phyloP scores from a whole-genome alignment of 805 yeast genomes.

The Ogataea neopini region DNA sequence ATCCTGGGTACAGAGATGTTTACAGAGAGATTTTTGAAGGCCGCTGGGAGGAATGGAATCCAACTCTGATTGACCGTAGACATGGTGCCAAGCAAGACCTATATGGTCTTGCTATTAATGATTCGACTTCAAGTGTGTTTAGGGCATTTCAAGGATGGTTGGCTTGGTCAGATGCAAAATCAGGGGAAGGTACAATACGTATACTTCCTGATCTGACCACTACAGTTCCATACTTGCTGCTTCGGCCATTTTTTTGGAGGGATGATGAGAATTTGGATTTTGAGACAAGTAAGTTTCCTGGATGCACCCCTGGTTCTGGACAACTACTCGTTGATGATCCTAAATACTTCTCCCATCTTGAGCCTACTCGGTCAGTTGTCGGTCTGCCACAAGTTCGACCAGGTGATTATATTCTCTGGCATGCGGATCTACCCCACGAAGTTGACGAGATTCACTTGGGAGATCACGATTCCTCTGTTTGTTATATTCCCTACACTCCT shows the following conservation, averaged over 20 bases:
- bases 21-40: constrained; percentile 41
- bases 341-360: constrained; percentile 37
- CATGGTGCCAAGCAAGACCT: constrained; percentile 36
- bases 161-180: constrained; percentile 37
- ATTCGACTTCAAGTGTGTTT: constrained; percentile 24
- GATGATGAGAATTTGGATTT: constrained; percentile 32
- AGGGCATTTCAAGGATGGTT: constrained; percentile 49
- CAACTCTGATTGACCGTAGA: constrained; percentile 39
- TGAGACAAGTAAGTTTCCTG: constrained; percentile 37
- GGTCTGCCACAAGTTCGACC: constrained; percentile 40
- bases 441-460: constrained; percentile 42
- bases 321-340: constrained; percentile 32
- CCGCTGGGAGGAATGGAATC: constrained; percentile 45
- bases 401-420: constrained; percentile 48
- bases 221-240: constrained; percentile 40
- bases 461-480: constrained; percentile 37
- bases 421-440: constrained; percentile 42
- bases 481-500: constrained; percentile 41
- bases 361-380: constrained; percentile 33
- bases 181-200: constrained; percentile 42
- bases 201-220: constrained; percentile 39
- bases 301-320: constrained; percentile 39
- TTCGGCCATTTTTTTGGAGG: constrained; percentile 42
- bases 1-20: constrained; percentile 37
- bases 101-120: constrained; percentile 24